Evolutionary conservation across 164 flowering plant genomes (phyloP).

Genomic region (Aristolochia californica): DNA sequence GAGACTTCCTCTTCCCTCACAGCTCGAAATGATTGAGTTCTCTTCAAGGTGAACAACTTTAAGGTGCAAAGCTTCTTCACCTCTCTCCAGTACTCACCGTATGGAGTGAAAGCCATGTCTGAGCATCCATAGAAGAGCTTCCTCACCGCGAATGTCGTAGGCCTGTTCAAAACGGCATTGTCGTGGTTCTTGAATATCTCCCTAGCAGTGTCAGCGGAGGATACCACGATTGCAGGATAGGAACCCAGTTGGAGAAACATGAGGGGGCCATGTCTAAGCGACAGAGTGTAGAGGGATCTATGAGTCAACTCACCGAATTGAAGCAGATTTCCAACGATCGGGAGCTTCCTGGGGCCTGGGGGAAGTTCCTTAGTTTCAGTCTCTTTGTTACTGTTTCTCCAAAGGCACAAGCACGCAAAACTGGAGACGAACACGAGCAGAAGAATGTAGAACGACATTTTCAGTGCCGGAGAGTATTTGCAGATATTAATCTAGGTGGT

Average conservation of each 20-base stretch:
- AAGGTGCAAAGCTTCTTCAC: slow-evolving; percentile 18
- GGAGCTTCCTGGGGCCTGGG: slow-evolving; percentile 25
- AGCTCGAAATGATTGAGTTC: slow-evolving; percentile 16
- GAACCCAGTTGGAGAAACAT: slow-evolving; percentile 24
- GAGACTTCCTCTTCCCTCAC: slow-evolving; percentile 31
- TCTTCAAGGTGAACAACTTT: slow-evolving; percentile 22
- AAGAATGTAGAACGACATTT: too few species aligned
- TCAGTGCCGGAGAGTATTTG: too few species aligned
- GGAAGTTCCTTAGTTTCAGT: slow-evolving; percentile 10
- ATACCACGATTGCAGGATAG: slow-evolving; percentile 18
- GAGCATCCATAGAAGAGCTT: slow-evolving; percentile 15
- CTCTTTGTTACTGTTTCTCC: not conserved
- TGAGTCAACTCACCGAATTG: slow-evolving; percentile 12
- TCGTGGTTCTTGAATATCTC: slow-evolving; percentile 21
- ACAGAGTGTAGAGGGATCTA: slow-evolving; percentile 9
- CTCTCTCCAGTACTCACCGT: slow-evolving; percentile 27
- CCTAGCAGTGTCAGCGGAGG: slow-evolving; percentile 18
- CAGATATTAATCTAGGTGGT: too few species aligned
- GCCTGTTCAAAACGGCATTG: slow-evolving; percentile 18
- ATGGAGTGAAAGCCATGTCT: slow-evolving; percentile 20
- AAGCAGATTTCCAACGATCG: slow-evolving; percentile 15
- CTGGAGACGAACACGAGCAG: too few species aligned
- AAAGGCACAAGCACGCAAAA: too few species aligned
- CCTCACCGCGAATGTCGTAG: slow-evolving; percentile 5
- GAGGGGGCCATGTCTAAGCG: slow-evolving; percentile 17